phyloP scores from a whole-genome alignment of 2,329 filamentous ascomycete genomes.

The Chaetomiaceae sp. region DNA sequence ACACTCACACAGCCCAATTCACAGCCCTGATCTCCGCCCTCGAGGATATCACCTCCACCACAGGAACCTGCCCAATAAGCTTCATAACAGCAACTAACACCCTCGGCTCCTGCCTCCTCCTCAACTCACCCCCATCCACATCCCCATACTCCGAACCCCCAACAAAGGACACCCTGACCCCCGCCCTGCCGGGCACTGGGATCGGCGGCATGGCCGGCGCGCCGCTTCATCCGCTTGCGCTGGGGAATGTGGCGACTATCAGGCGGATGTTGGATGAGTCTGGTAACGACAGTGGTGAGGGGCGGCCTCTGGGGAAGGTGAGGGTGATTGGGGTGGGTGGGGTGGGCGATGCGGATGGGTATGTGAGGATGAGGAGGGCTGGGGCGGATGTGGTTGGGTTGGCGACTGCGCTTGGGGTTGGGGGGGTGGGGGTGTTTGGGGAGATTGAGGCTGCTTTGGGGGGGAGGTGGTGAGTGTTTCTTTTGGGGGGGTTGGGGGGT shows the following conservation, averaged over 20 bases:
- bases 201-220: constrained; percentile 69
- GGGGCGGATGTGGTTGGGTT: constrained; percentile 65
- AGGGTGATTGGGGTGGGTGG: constrained; percentile 68
- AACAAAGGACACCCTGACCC: not conserved
- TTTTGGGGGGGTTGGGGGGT: constrained; percentile 15
- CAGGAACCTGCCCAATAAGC: constrained; percentile 41
- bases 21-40: constrained; percentile 50
- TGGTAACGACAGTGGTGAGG: too few relatives aligned
- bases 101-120: constrained; percentile 60
- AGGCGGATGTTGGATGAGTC: constrained; percentile 53
- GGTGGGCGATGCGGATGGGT: constrained; percentile 60
- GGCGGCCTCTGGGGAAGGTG: constrained; percentile 47
- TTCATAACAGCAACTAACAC: constrained; percentile 74
- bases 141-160: not conserved
- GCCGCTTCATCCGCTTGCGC: constrained; percentile 64
- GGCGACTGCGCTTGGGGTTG: constrained; percentile 62
- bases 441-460: constrained; percentile 41
- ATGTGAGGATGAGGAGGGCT: constrained; percentile 58
- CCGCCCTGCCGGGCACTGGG: constrained; percentile 48
- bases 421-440: constrained; percentile 58
- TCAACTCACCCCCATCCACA: constrained; percentile 31
- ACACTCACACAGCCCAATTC: constrained; percentile 66
- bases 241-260: constrained; percentile 73
- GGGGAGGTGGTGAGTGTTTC: not conserved
- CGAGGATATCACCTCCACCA: constrained; percentile 22